Percentiles rank a stretch among this genome's conserved stretches.
Evolutionary conservation across 192 early-diverging fungal species (phyloP).

Genomic region (Coemansia sp.): DNA sequence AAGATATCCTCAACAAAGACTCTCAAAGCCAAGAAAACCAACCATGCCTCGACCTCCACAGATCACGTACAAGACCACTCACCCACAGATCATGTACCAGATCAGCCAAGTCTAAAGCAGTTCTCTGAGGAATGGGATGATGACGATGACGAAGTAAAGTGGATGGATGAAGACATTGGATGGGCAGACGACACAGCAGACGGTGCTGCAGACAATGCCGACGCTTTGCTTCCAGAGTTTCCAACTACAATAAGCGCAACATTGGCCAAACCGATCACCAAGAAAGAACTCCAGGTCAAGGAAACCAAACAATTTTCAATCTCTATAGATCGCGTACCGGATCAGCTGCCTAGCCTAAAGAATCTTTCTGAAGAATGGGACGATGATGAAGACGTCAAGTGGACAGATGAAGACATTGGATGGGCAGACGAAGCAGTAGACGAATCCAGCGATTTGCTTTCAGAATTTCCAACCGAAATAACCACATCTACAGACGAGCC

Average conservation of each 20-base stretch:
- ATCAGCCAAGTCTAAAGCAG: no score
- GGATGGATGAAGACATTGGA: not conserved
- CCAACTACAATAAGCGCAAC: not conserved
- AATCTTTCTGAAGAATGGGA: no score
- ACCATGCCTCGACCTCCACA: no score
- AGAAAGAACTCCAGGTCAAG: no score
- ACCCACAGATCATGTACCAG: no score
- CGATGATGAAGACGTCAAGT: not conserved
- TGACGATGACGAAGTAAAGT: not conserved
- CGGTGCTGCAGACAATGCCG: not conserved
- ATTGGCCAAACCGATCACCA: not conserved
- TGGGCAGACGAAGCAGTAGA: not conserved
- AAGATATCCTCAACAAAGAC: not conserved
- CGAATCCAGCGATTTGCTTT: not conserved
- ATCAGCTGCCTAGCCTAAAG: no score
- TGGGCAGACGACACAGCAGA: not conserved
- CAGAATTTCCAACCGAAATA: not conserved
- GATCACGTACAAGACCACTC: no score
- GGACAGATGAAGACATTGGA: not conserved
- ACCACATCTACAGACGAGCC: not conserved
- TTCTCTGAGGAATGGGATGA: no score
- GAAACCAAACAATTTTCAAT: no score
- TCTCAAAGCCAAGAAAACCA: no score
- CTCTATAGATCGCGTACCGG: no score
- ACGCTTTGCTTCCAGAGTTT: not conserved